Conservation (phyloP, 129 eudicot genomes). For the Flaveria brownii region DNA sequence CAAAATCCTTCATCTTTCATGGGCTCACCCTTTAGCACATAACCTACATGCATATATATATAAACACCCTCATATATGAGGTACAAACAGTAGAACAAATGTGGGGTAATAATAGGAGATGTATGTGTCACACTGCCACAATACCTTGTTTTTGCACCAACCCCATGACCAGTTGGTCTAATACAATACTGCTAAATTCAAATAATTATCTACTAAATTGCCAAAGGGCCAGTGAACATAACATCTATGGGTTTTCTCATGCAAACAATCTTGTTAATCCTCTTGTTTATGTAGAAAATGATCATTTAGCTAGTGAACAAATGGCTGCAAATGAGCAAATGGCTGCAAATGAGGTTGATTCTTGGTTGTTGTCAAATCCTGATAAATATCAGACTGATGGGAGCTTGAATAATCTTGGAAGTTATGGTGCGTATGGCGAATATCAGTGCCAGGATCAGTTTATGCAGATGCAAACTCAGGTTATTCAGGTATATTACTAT, state of each 20-base stretch:
- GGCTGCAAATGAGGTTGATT: constrained; percentile 25
- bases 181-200: constrained; percentile 23
- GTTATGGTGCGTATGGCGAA: background rate
- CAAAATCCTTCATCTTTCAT: background rate
- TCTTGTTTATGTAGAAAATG: background rate
- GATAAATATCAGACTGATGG: constrained; percentile 15
- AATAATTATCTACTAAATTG: background rate
- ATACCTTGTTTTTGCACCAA: constrained; percentile 19
- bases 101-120: constrained; percentile 19
- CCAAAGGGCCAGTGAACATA: constrained; percentile 21
- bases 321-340: constrained; percentile 30
- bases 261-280: constrained; percentile 21
- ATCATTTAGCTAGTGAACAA: constrained; percentile 21
- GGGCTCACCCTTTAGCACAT: constrained; percentile 4
- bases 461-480: constrained; percentile 19
- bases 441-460: constrained; percentile 4
- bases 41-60: constrained; percentile 29
- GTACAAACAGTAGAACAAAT: constrained; percentile 24
- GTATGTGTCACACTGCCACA: constrained; percentile 27
- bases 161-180: constrained; percentile 19
- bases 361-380: constrained; percentile 30
- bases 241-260: constrained; percentile 23
- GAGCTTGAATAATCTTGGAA: background rate
- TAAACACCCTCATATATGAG: background rate
- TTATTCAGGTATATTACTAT: constrained; percentile 23